phyloP scores from a whole-genome alignment of 2,329 filamentous ascomycete species.

The Penicillium sp. region DNA sequence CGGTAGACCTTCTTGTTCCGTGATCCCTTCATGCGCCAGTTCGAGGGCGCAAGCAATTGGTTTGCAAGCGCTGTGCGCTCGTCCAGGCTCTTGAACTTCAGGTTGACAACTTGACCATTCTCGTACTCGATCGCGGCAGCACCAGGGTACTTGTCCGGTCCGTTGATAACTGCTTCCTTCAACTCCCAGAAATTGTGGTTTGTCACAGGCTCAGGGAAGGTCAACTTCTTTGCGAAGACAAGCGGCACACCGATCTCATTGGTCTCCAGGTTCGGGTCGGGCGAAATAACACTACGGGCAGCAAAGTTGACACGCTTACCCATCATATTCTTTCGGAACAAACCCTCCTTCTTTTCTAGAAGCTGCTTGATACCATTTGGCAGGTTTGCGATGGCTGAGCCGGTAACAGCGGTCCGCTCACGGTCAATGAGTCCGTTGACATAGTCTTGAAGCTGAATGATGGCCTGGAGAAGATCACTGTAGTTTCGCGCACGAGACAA shows the following conservation, averaged over 20 bases:
- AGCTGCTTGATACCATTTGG: slow-evolving; percentile 97
- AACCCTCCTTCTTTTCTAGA: slow-evolving; percentile 96
- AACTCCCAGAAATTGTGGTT: slow-evolving; percentile 96
- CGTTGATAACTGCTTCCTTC: slow-evolving; percentile 94
- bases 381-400: slow-evolving; percentile 71
- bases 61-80: slow-evolving; percentile 89
- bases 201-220: slow-evolving; percentile 95
- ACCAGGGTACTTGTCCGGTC: slow-evolving; percentile 88
- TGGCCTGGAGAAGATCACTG: slow-evolving; percentile 74
- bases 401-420: slow-evolving; percentile 78
- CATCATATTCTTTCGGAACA: slow-evolving; percentile 99
- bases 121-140: slow-evolving; percentile 95
- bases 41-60: slow-evolving; percentile 83
- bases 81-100: slow-evolving; percentile 82
- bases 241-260: slow-evolving; percentile 98
- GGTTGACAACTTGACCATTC: slow-evolving; percentile 82
- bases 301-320: slow-evolving; percentile 99
- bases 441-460: slow-evolving; percentile 78
- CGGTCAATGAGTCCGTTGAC: slow-evolving; percentile 93
- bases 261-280: slow-evolving; percentile 97
- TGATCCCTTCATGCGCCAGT: slow-evolving; percentile 68
- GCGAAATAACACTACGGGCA: slow-evolving; percentile 94
- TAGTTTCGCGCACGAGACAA: slow-evolving; percentile 60
- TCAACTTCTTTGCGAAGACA: slow-evolving; percentile 95
- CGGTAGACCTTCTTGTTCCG: slow-evolving; percentile 95